Evolutionary conservation across 2,329 filamentous ascomycete genomes (phyloP).

Genomic region (Clonostachys sp.): DNA sequence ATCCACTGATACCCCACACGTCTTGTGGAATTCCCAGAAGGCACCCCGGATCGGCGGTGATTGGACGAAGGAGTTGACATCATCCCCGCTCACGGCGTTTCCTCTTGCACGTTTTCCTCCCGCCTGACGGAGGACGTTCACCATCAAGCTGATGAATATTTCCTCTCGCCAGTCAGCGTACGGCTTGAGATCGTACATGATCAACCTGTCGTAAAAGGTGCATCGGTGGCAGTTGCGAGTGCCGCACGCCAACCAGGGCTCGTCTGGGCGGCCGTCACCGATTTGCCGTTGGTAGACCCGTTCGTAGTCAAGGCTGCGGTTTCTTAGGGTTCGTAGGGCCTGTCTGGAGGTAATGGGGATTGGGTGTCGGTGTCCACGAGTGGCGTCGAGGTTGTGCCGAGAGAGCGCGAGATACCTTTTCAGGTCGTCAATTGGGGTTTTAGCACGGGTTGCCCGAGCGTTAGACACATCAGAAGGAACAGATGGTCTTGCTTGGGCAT

Average conservation of each 20-base stretch:
- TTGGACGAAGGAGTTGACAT: constrained; percentile 1
- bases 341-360: neutral
- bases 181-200: neutral
- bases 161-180: neutral
- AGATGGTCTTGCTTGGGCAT: too few species aligned
- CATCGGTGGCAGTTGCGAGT: neutral
- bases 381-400: too few species aligned
- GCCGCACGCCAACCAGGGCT: neutral
- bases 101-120: too few species aligned
- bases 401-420: too few species aligned
- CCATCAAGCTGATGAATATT: neutral
- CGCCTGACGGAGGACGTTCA: neutral
- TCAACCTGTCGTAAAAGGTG: neutral
- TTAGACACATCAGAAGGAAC: too few species aligned
- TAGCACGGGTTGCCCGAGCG: too few species aligned
- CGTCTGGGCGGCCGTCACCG: neutral
- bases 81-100: too few species aligned
- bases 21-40: neutral
- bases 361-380: too few species aligned
- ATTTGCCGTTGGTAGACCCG: constrained; percentile 1
- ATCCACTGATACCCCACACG: too few species aligned
- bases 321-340: neutral
- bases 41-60: constrained; percentile 2
- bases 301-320: neutral
- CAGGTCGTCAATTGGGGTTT: too few species aligned